Percentiles rank a stretch among this genome's conserved stretches.
phyloP scores from a whole-genome alignment of 495 filamentous ascomycete genomes.

The Amorphotheca resinae region DNA sequence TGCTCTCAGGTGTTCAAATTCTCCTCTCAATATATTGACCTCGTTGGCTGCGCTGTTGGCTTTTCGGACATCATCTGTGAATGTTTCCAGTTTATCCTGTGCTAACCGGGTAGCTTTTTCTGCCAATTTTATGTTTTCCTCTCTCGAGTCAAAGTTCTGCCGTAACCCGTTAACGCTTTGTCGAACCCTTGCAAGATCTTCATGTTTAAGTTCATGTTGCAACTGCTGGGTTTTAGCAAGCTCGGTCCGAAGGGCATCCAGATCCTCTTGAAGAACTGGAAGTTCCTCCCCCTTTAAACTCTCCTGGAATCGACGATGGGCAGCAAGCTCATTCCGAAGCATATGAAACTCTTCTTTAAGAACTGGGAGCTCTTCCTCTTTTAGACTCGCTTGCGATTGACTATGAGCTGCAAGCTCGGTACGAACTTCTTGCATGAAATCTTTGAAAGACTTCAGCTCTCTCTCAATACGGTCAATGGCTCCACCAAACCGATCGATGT shows the following conservation, averaged over 20 bases:
- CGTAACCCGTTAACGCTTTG: not conserved
- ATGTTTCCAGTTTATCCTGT: too few relatives aligned
- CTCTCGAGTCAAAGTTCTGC: too few relatives aligned
- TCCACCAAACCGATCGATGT: slow-evolving; percentile 16
- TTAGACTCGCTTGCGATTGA: not conserved
- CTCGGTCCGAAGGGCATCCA: not conserved
- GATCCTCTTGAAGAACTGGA: not conserved
- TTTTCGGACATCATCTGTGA: too few relatives aligned
- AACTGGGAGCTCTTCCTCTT: not conserved
- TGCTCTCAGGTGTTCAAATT: slow-evolving; percentile 2
- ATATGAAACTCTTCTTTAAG: not conserved
- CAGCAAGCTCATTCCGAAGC: not conserved
- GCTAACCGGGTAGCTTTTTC: too few relatives aligned
- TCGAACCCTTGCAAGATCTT: not conserved
- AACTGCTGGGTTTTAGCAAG: not conserved
- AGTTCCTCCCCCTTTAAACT: not conserved
- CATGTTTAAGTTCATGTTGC: not conserved
- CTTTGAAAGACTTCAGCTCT: slow-evolving; percentile 13
- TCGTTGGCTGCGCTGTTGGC: slow-evolving; percentile 7
- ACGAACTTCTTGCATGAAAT: slow-evolving; percentile 16
- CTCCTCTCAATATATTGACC: slow-evolving; percentile 5
- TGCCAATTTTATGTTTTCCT: too few relatives aligned
- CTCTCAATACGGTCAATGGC: slow-evolving; percentile 15
- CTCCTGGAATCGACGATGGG: not conserved
- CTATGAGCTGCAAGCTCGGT: not conserved